These are phyloP conservation scores for Colletotrichum liriopes DNA, from an alignment of 2,329 filamentous ascomycete genomes.

Conservation along the genomic window DNA sequence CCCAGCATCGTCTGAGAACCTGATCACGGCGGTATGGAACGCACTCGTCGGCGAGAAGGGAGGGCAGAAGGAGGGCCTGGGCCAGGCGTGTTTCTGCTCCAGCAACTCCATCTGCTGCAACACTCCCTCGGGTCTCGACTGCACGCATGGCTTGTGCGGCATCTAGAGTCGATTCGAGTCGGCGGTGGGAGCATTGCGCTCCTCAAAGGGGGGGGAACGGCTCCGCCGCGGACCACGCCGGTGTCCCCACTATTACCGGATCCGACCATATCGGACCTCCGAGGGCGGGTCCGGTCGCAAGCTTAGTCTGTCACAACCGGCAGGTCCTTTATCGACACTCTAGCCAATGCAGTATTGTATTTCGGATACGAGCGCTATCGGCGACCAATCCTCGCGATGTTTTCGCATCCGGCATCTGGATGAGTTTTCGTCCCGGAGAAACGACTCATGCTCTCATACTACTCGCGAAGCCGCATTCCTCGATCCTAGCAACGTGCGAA, in stretches of 20 bases:
- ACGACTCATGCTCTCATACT: neutral
- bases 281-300: no score
- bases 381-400: neutral
- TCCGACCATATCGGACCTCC: neutral
- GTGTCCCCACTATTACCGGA: neutral
- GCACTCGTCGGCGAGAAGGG: constrained; percentile 7
- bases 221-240: neutral
- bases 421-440: neutral
- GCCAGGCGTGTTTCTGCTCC: constrained; percentile 48
- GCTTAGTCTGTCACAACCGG: neutral
- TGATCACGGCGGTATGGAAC: constrained; percentile 29
- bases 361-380: neutral
- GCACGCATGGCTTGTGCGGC: constrained; percentile 50
- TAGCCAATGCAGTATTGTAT: neutral
- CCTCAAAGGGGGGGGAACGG: neutral
- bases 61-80: constrained; percentile 14
- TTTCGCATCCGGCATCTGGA: neutral
- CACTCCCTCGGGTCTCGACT: constrained; percentile 44
- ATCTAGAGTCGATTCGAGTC: constrained; percentile 41
- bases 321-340: neutral
- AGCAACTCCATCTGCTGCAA: constrained; percentile 50
- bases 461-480: neutral
- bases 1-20: neutral
- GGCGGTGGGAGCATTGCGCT: neutral
- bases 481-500: neutral